Base-by-base conservation (phyloP, 371 early-diverging fungal species). In the Coemansia sp. region DNA sequence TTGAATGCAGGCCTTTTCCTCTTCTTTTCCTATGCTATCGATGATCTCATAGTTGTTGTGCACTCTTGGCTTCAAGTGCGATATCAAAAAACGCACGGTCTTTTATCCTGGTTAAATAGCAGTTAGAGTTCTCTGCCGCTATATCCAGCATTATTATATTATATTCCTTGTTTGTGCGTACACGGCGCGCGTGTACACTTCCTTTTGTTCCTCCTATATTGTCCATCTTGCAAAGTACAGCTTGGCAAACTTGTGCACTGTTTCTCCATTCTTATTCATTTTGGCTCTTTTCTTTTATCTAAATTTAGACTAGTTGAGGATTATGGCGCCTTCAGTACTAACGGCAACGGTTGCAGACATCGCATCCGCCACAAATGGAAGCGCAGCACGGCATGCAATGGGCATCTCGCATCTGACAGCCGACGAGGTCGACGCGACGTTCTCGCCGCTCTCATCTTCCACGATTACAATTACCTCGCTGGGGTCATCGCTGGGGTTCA, bases 361-460 rank as follows among this genome's bases (percentile, higher is more conserved):
- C 11, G 51, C 40, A 51, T 22, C 54, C 16, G 40, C 66, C 48
- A n/a, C 55, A 29, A n/a, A 48, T 22, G 37, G 39, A 34, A 31
- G 40, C 16, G 60, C 21, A 31, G 52, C 51, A 7, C 48, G 51
- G 52, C 62, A 62, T 22, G 53, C 51, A 4, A 27, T 59, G 14
- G 56, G 61, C 13, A 31, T 54, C 24, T 51, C 61, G n/a, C 54
- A 64, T 31, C 54, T 64, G 13, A 42, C 42, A 1, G 61, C 66
- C 8, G 71, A 63, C 10, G 71, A 74, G 11, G 45, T 65, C n/a
- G 66, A 69, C 34, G 45, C 70, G 8, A 39, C 70, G 24, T 64
- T 74, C 24, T 75, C 76, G 48, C 76, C 76, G 57, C 72, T 75
- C 7, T 75, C 76, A 42, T 75, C 76, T 1, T 75, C 76, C 1